Evolutionary conservation across 306 rosid species (phyloP).

Genomic region (Prunus kanzakura): DNA sequence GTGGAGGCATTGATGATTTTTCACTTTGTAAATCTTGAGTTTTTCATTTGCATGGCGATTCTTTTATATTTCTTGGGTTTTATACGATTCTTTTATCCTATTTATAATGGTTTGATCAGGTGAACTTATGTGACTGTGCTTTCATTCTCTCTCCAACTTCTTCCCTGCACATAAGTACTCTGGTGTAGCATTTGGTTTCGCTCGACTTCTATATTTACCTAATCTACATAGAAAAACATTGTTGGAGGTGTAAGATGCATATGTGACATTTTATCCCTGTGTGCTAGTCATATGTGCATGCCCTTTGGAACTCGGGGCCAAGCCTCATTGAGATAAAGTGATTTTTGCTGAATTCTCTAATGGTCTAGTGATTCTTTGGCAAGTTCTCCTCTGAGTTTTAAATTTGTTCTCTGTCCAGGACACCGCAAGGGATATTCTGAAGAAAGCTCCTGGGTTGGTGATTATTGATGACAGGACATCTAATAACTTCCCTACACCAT

Average conservation of each 20-base stretch:
- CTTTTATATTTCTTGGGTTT: background rate
- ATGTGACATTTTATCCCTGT: background rate
- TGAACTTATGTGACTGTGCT: background rate
- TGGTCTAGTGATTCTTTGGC: background rate
- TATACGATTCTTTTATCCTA: background rate
- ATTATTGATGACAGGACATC: constrained; percentile 77
- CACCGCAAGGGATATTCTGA: constrained; percentile 75
- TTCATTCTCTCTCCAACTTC: background rate
- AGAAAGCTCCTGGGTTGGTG: constrained; percentile 81
- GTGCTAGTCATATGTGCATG: background rate
- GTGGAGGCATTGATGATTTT: background rate
- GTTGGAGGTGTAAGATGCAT: background rate
- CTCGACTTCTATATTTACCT: background rate
- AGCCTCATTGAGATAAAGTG: background rate
- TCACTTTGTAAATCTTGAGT: background rate
- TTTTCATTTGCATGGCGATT: background rate
- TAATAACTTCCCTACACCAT: constrained; percentile 87
- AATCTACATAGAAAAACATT: background rate
- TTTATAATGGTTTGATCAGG: background rate
- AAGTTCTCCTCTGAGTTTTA: background rate
- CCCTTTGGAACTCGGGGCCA: background rate
- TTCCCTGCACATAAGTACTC: background rate
- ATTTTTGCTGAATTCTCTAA: background rate
- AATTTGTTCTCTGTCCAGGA: constrained; percentile 39
- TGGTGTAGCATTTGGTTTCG: background rate